Conservation (phyloP, 768 basidiomycete species). For the Serendipita sp. region DNA sequence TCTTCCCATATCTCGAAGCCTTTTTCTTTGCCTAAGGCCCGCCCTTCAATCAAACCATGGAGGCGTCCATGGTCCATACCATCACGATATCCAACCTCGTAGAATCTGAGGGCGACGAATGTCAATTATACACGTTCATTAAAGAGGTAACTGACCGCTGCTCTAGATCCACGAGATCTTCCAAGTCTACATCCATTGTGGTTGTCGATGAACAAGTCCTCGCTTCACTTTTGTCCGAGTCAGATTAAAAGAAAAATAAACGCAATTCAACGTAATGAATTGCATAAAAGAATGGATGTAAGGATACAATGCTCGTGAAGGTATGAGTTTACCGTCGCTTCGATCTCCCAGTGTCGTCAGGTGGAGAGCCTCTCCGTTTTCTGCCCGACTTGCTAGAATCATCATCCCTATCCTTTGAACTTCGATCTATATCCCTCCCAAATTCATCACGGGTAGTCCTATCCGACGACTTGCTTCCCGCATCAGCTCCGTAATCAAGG, state of each 20-base stretch:
- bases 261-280: neutral
- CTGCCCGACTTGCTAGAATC: neutral
- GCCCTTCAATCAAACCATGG: constrained; percentile 82
- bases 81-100: constrained; percentile 54
- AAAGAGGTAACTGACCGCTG: constrained; percentile 10
- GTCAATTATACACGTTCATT: neutral
- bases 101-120: constrained; percentile 38
- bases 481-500: constrained; percentile 62
- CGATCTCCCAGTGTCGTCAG: neutral
- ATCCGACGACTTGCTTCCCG: constrained; percentile 11
- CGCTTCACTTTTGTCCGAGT: neutral
- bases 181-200: constrained; percentile 10
- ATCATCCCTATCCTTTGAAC: neutral
- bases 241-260: neutral
- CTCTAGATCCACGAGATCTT: constrained; percentile 12
- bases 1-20: constrained; percentile 97
- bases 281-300: neutral
- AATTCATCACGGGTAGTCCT: neutral
- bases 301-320: neutral
- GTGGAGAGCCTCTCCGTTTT: neutral
- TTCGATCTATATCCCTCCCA: constrained; percentile 2
- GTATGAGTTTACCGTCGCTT: neutral
- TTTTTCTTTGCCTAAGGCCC: constrained; percentile 74
- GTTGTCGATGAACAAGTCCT: too few relatives aligned
- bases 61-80: constrained; percentile 75